Evolutionary conservation across 2,329 filamentous ascomycete genomes (phyloP), one percentile per base, ranked within the genome.

Genomic region (Neopestalotiopsis rosae): DNA sequence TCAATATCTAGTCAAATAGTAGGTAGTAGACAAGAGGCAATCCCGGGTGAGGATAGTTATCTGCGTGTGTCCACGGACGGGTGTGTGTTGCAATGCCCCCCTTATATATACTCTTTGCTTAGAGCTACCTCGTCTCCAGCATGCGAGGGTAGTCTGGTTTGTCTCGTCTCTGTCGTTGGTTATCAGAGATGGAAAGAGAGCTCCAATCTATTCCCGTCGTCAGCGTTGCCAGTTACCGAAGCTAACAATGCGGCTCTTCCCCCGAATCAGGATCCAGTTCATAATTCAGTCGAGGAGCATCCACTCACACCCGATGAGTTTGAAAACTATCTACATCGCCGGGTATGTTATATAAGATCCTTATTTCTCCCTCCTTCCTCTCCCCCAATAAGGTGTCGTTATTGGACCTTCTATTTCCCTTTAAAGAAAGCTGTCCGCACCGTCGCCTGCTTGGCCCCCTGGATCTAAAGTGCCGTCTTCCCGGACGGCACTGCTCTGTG

Each of bases 281-380:
- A 82, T 71, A 86, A 89, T 72, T 81, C 80, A 2, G 78, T 78
- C 66, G 87, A 89, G 72, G 84, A 88, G 72, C 86, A 88, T 73
- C 74, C 81, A 9, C 79, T 90, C 69, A 83, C 83, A 9, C 72
- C 78, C 34, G 86, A 88, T 76, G 88, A 90, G 72, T 89, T 90
- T 78, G 81, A 86, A 17, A 89, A 89, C 75, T 90, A 89, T 70
- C 75, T 89, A 9, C 76, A 83, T 59, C 83, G 80, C 61, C 80
- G 80, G 75, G 87, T 88, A 79, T 72, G 85, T 7, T 79, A n/a
- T 28, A 28, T 28, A 28, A 28, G 24, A 28, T 28, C 24, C 3
- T 28, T 28, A 28, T 28, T 3, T 28, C 24, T 28, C 24, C 24
- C 24, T 28, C 24, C 24, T 28, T 28, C 24, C 24, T 28, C 20